A percentile compares a stretch with the other conserved stretches of the same genome.
Evolutionary conservation across 768 basidiomycete species (phyloP).

Genomic region (Agaricus blazei): DNA sequence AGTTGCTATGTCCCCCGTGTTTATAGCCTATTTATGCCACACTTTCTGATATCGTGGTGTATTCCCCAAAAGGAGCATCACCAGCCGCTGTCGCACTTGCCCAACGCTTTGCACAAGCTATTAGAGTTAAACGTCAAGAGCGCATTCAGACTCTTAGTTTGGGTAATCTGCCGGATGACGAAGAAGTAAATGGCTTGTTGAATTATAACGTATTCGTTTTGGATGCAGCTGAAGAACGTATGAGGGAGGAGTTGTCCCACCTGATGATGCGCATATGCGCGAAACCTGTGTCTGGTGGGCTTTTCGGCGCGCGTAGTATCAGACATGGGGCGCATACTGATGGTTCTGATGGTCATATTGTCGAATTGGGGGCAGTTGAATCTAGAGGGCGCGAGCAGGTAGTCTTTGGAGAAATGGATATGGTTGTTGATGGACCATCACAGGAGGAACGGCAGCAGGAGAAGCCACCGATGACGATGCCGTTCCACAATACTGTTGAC

Average conservation of each 20-base stretch:
- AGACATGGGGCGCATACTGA: conserved; percentile 32
- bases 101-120: conserved; percentile 57
- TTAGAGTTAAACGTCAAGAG: conserved; percentile 53
- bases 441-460: conserved; percentile 2
- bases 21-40: conserved; percentile 76
- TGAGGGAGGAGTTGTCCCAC: conserved; percentile 41
- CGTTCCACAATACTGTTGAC: conserved; percentile 59
- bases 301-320: not conserved
- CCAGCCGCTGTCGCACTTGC: conserved; percentile 58
- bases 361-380: conserved; percentile 22
- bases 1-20: not conserved
- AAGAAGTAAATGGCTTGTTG: conserved; percentile 26
- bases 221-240: conserved; percentile 44
- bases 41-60: conserved; percentile 86
- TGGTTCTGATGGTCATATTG: conserved; percentile 33
- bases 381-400: conserved; percentile 15
- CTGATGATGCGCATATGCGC: conserved; percentile 48
- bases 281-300: conserved; percentile 8
- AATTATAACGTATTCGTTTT: conserved; percentile 79
- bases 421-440: conserved; percentile 17
- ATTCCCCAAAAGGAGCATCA: conserved; percentile 66
- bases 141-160: conserved; percentile 27
- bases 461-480: not conserved
- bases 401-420: conserved; percentile 18
- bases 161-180: conserved; percentile 9